Base-by-base conservation (phyloP, 495 filamentous ascomycete species). In the Apodospora peruviana region DNA sequence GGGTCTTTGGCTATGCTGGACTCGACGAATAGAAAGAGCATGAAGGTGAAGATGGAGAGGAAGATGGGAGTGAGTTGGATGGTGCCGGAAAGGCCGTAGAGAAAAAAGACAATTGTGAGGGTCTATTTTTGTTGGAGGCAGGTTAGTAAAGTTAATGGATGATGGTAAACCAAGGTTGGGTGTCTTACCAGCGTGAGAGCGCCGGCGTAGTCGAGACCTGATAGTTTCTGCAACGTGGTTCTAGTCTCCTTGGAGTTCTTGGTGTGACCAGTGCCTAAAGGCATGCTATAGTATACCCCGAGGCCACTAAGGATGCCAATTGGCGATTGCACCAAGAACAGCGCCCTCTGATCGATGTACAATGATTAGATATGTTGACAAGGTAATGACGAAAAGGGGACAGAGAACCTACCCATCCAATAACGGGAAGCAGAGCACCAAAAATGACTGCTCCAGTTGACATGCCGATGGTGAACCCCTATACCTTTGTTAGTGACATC, bases 291-390 rank as follows among this genome's bases (percentile, higher is more conserved):
- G 51, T 76, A 84, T 11, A 86, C 68, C 0, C 76, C 69, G 0
- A 79, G 58, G 2, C 82, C 84, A 4, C 77, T 71, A 0, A 82
- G 12, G 2, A 87, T 39, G 17, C 73, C 68, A 0, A 82, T 38
- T 0, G 84, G 83, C 5, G 77, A 71, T 58, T 90, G 86, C 9
- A 78, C 57, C 71, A 77, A 83, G 60, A 88, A 90, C 8, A 91
- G 66, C 18, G 77, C 65, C 43, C 86, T 73, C 85, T 87, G 50
- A 23, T 42, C n/a, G n/a, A n/a, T n/a, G n/a, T n/a, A n/a, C n/a
- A n/a, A n/a, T n/a, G n/a, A n/a, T n/a, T n/a, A n/a, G 20, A 21
- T 20, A 16, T 42, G 19, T 16, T 42, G 16, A 32, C 20, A 4
- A 16, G 25, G 4, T n/a, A 32, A 19, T 3, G 42, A 34, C 16